These are phyloP conservation scores for Clathrospora elynae DNA, from an alignment of 2,329 filamentous ascomycete species.

Conservation along the genomic window DNA sequence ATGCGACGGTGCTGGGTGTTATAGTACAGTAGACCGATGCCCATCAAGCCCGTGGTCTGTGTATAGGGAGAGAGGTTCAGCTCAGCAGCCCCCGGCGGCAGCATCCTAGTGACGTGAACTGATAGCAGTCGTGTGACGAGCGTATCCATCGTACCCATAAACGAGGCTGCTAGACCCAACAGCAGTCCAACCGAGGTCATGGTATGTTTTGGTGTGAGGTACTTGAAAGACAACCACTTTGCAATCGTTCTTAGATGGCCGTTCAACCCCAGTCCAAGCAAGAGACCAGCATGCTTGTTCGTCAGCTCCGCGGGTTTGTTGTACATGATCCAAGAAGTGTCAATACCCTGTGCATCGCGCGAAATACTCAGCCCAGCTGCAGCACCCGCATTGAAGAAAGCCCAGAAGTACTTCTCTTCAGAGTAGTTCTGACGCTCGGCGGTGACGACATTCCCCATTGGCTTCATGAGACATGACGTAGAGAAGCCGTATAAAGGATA, in stretches of 20 bases:
- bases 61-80: slow-evolving; percentile 90
- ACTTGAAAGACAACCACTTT: slow-evolving; percentile 99
- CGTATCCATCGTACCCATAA: slow-evolving; percentile 96
- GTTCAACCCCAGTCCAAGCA: slow-evolving; percentile 88
- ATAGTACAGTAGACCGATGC: slow-evolving; percentile 91
- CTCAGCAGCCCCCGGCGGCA: slow-evolving; percentile 89
- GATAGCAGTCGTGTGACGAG: slow-evolving; percentile 90
- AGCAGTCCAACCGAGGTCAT: slow-evolving; percentile 99
- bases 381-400: slow-evolving; percentile 96
- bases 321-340: slow-evolving; percentile 98
- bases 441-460: slow-evolving; percentile 88
- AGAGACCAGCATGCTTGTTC: slow-evolving; percentile 93
- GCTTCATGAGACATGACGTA: slow-evolving; percentile 87
- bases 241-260: slow-evolving; percentile 92
- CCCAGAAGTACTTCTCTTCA: slow-evolving; percentile 97
- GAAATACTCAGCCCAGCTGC: slow-evolving; percentile 93
- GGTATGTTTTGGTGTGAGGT: slow-evolving; percentile 97
- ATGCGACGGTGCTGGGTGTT: slow-evolving; percentile 96
- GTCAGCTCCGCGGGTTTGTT: slow-evolving; percentile 93
- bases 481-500: slow-evolving; percentile 90
- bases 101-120: slow-evolving; percentile 93
- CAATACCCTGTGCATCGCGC: slow-evolving; percentile 85
- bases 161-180: slow-evolving; percentile 88
- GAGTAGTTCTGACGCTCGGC: slow-evolving; percentile 86
- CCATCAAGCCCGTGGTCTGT: slow-evolving; percentile 96